Conservation (phyloP, 768 basidiomycete species). For the Tylopilus rubrobrunneus region DNA sequence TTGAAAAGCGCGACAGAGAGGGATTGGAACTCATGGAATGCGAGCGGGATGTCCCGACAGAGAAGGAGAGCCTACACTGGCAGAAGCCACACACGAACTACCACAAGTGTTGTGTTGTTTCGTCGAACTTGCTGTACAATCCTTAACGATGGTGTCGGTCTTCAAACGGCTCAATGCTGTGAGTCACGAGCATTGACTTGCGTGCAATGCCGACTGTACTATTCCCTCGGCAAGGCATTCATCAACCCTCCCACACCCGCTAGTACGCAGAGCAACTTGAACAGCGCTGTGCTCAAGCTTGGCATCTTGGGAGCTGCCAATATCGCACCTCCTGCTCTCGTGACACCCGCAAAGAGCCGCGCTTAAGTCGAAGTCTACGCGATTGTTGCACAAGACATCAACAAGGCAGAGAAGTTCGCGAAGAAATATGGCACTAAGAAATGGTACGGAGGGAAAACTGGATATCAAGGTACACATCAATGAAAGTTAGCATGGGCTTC, state of each 20-base stretch:
- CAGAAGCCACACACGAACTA: neutral
- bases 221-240: constrained; percentile 16
- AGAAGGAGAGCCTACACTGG: constrained; percentile 5
- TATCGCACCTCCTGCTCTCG: constrained; percentile 50
- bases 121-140: neutral
- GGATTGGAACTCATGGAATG: constrained; percentile 22
- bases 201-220: constrained; percentile 14
- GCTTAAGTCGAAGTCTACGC: constrained; percentile 53
- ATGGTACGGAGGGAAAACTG: constrained; percentile 42
- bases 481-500: neutral
- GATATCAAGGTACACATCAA: constrained; percentile 47
- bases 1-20: constrained; percentile 28
- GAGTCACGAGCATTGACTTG: constrained; percentile 15
- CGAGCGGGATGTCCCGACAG: constrained; percentile 12
- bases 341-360: constrained; percentile 49
- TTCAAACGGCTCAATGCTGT: constrained; percentile 23
- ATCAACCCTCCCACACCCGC: constrained; percentile 16
- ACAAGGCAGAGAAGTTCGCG: constrained; percentile 46
- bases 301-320: constrained; percentile 52
- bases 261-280: neutral
- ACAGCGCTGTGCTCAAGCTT: constrained; percentile 28
- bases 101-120: neutral
- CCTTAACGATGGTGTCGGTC: constrained; percentile 20
- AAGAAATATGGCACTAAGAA: constrained; percentile 50
- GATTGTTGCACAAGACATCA: constrained; percentile 54